Base-by-base conservation (phyloP, 129 eudicot genomes). In the Escallonia rubra region DNA sequence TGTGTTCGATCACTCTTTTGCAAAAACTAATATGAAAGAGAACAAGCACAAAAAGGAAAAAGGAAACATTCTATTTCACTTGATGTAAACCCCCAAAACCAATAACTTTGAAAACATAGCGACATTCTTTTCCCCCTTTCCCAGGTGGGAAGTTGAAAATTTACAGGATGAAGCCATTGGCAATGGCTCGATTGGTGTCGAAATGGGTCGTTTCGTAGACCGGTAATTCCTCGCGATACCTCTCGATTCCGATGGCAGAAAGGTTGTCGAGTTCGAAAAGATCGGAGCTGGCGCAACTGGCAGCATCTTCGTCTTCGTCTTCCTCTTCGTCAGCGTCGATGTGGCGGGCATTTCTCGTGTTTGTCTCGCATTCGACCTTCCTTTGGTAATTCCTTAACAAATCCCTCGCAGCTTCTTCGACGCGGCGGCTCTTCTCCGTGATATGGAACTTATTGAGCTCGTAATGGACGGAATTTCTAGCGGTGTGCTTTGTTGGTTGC, bases 191-290 rank as follows among this genome's bases (percentile, higher is more conserved):
- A 77, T 81, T 91, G 42, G 87, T 82, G 78, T 76, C 81, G 15
- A 88, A 65, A 71, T 77, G 80, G 49, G 98, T 92, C 10, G 96
- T 88, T 77, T 83, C 98, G 60, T 88, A 92, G 16, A 92, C 98
- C 8, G 98, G 98, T 64, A 92, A 70, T 76, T 92, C 98, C 67
- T 92, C 89, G 10, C 79, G 66, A 58, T 85, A 87, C 63, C 83
- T 80, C 38, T 81, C 90, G 77, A 80, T 78, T 57, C 96, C 96
- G 57, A 84, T 70, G 15, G 85, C 68, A 10, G 91, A 81, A 11
- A 92, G 85, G 76, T 92, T 92, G 68, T 92, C 91, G 40, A 92
- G 75, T 66, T 92, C 98, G 42, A 92, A 92, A 44, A 92, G 73
- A 80, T 92, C 96, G 8, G 98, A 92, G 64, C 96, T 88, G 0